Evolutionary conservation across 2,329 filamentous ascomycete species (phyloP).

Genomic region (Blastomyces emzantsi): DNA sequence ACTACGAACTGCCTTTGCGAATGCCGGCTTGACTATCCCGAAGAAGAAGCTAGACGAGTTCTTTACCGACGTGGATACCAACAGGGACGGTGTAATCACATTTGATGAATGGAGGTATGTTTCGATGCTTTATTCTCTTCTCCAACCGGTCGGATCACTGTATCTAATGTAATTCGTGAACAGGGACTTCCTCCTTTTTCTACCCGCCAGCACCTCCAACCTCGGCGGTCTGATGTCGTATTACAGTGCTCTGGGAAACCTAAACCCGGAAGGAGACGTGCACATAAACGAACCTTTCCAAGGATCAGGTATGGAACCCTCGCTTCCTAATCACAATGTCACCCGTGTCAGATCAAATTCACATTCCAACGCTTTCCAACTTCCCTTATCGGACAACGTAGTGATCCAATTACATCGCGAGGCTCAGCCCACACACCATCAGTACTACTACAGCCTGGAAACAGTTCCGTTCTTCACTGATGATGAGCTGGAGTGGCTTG

Average conservation of each 20-base stretch:
- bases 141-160: not conserved
- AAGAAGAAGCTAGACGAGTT: conserved; percentile 70
- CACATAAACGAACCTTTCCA: conserved; percentile 83
- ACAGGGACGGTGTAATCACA: conserved; percentile 76
- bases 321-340: conserved; percentile 31
- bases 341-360: conserved; percentile 10
- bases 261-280: conserved; percentile 92
- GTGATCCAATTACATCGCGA: conserved; percentile 15
- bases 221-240: conserved; percentile 80
- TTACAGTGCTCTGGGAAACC: conserved; percentile 78
- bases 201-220: conserved; percentile 55
- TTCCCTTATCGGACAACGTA: conserved; percentile 10
- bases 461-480: conserved; percentile 20
- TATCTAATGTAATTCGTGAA: not conserved
- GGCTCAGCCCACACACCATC: conserved; percentile 9
- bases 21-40: conserved; percentile 69
- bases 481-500: conserved; percentile 35
- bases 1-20: conserved; percentile 66
- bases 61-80: conserved; percentile 80
- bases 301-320: conserved; percentile 69
- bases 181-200: conserved; percentile 88
- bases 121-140: not conserved
- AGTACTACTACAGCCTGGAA: conserved; percentile 3
- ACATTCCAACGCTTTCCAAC: conserved; percentile 17
- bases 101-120: conserved; percentile 96